Evolutionary conservation across 192 early-diverging fungal species (phyloP), one percentile per base, ranked within the genome.

Genomic region (Coemansia sp.): DNA sequence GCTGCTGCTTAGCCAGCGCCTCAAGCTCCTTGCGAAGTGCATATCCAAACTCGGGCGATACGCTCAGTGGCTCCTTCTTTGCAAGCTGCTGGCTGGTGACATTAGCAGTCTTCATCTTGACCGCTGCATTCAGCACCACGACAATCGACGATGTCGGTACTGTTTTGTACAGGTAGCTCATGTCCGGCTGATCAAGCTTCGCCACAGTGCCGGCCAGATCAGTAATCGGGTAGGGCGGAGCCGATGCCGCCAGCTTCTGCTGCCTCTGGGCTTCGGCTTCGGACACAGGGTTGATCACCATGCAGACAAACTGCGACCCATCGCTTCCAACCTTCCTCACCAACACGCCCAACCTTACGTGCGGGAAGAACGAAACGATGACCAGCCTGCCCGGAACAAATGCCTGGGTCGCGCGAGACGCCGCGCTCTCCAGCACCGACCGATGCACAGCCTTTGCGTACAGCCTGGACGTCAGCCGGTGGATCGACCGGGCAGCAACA

Each of bases 361-460:
- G 60, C 3, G 75, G 83, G 75, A 86, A 72, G 57, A 79, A 87
- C 48, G 94, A 94, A 15, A 97, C 68, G 15, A 98, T 74, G 2
- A 92, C 84, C 6, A 96, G 67, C 3, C 93, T 85, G 3, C 95
- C 95, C 0, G 88, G 58, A 40, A 74, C 74, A 40, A 93, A 67
- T 0, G 87, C 88, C 53, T 88, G 88, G 37, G 72, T 73, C 19
- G 87, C 88, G 48, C 0, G 84, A 23, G 80, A 76, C 3, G 65
- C 69, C 23, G 86, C 70, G 55, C 56, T 62, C 23, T 65, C 70
- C 6, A 70, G 50, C 14, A 55, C 57, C 22, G 63, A 60, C 33
- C 70, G 70, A 25, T 69, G 66, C 4, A 70, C 75, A 4, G 67
- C 67, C 28, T 64, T 72, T 4, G 29, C 23, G 38, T 79, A 56